Percentiles rank a stretch among this genome's conserved stretches.
phyloP scores from a whole-genome alignment of 148 eudicot species.

The Pouteria glomerata region DNA sequence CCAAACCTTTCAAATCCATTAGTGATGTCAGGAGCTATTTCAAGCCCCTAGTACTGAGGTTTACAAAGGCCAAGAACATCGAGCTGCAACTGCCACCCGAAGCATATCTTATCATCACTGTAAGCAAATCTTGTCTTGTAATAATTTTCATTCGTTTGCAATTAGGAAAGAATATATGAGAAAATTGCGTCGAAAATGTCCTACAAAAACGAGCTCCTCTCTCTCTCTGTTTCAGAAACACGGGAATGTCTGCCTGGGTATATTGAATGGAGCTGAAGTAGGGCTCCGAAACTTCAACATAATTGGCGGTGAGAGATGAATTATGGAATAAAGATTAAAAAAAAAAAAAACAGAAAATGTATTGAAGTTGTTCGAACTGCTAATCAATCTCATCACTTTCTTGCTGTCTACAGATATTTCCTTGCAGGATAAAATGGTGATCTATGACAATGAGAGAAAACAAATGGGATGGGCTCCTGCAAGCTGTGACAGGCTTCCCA shows the following conservation, averaged over 20 bases:
- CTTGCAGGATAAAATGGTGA: conserved; percentile 66
- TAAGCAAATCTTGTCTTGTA: too few relatives aligned
- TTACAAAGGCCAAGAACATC: conserved; percentile 44
- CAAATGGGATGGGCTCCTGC: conserved; percentile 76
- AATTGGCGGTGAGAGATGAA: conserved; percentile 65
- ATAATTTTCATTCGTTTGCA: too few relatives aligned
- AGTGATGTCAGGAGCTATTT: conserved; percentile 50
- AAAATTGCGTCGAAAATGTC: too few relatives aligned
- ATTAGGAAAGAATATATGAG: too few relatives aligned
- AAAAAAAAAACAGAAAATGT: background rate
- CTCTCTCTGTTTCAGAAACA: conserved; percentile 48
- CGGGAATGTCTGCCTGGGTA: conserved; percentile 86
- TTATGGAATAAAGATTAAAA: too few relatives aligned
- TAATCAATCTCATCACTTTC: background rate
- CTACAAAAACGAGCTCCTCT: conserved; percentile 1
- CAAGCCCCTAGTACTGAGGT: conserved; percentile 56
- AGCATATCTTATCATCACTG: conserved; percentile 68
- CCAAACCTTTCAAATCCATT: conserved; percentile 58
- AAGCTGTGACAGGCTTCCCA: conserved; percentile 58
- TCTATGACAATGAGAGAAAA: conserved; percentile 65
- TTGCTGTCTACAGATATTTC: conserved; percentile 53
- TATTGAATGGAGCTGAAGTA: conserved; percentile 68
- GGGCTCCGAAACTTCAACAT: conserved; percentile 50
- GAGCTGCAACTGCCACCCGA: conserved; percentile 61
- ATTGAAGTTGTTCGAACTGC: background rate